Percentiles rank a stretch among this genome's conserved stretches.
Evolutionary conservation across 1,139 yeast genomes (phyloP).

Genomic region (Kurtzmaniella natalensis): DNA sequence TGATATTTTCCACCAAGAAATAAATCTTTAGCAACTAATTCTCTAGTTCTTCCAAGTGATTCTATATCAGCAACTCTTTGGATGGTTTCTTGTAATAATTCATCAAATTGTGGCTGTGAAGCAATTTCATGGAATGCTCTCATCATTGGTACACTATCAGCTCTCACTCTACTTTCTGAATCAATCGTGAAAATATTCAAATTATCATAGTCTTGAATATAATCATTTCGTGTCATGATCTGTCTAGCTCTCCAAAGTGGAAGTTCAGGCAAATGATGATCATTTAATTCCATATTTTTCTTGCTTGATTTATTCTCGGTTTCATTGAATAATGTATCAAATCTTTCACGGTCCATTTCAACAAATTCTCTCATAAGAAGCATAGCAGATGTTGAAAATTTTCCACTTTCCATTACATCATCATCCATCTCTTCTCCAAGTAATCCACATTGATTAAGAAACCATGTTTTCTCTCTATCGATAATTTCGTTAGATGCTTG

Average conservation of each 20-base stretch:
- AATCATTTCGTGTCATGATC: constrained; percentile 82
- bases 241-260: constrained; percentile 85
- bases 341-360: constrained; percentile 50
- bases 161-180: constrained; percentile 67
- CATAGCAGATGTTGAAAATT: constrained; percentile 76
- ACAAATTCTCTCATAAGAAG: constrained; percentile 69
- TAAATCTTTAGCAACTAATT: constrained; percentile 70
- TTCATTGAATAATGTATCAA: constrained; percentile 22
- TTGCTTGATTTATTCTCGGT: constrained; percentile 17
- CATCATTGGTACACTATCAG: constrained; percentile 88
- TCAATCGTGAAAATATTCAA: constrained; percentile 77
- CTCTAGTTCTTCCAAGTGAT: constrained; percentile 76
- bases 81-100: constrained; percentile 63
- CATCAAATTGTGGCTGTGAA: constrained; percentile 65
- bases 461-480: constrained; percentile 83
- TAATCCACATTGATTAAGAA: constrained; percentile 75
- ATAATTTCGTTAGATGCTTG: constrained; percentile 67
- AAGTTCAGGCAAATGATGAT: constrained; percentile 62
- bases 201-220: constrained; percentile 69
- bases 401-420: constrained; percentile 84
- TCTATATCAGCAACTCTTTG: constrained; percentile 74
- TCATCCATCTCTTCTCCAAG: constrained; percentile 80
- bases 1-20: constrained; percentile 47
- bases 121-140: constrained; percentile 81
- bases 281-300: constrained; percentile 16